These are phyloP conservation scores for Ceratobasidium sp. DNA, from an alignment of 1,284 basidiomycete genomes.

Conservation along the genomic window DNA sequence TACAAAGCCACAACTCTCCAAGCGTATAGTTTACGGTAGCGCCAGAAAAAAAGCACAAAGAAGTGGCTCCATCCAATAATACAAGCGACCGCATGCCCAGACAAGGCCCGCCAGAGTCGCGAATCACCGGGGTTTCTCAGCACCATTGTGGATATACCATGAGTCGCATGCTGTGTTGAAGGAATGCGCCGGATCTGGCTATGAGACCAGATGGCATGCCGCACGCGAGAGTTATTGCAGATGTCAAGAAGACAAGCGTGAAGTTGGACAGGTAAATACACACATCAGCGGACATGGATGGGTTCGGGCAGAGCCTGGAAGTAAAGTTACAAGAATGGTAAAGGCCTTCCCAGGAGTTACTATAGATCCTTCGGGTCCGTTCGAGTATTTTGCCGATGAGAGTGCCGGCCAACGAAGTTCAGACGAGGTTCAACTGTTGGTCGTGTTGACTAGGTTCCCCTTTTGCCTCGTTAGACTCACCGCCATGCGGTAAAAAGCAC, in stretches of 20 bases:
- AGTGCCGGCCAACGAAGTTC: constrained; percentile 7
- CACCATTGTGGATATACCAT: not conserved
- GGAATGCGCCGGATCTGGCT: constrained; percentile 19
- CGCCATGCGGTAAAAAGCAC: constrained; percentile 8
- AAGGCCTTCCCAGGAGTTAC: not conserved
- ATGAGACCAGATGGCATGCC: constrained; percentile 17
- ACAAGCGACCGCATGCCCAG: constrained; percentile 30
- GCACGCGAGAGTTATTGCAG: constrained; percentile 6
- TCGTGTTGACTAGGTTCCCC: constrained; percentile 27
- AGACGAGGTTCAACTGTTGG: constrained; percentile 9
- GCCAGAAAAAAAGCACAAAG: constrained; percentile 11
- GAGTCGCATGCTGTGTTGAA: constrained; percentile 3
- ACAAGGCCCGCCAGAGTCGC: constrained; percentile 18
- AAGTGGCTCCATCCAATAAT: not conserved
- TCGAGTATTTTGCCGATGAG: constrained; percentile 17
- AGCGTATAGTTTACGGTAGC: constrained; percentile 1
- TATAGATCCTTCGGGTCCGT: not conserved
- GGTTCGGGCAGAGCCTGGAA: constrained; percentile 22
- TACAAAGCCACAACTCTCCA: not conserved
- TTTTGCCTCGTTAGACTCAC: constrained; percentile 31
- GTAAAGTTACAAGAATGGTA: constrained; percentile 18
- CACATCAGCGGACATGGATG: constrained; percentile 29
- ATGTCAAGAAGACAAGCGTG: constrained; percentile 26
- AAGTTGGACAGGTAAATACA: constrained; percentile 1
- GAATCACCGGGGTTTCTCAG: constrained; percentile 31